These are phyloP conservation scores for Phytophthora fragariaefolia DNA, from an alignment of 352 stramenopile species.

Conservation along the genomic window DNA sequence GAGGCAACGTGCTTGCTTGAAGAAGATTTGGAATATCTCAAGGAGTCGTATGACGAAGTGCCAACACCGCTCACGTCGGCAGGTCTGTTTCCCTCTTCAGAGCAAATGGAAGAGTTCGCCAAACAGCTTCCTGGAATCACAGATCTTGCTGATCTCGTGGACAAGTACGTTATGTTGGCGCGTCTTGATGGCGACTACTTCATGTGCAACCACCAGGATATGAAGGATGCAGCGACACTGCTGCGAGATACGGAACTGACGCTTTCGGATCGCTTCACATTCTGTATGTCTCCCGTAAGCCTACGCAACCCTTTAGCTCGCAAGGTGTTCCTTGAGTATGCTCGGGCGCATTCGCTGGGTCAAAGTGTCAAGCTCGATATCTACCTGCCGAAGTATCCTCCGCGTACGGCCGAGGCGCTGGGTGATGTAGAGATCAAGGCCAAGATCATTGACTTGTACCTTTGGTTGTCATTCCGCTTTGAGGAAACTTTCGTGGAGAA, in stretches of 20 bases:
- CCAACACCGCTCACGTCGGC: conserved; percentile 79
- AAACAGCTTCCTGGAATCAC: conserved; percentile 77
- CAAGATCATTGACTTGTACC: conserved; percentile 94
- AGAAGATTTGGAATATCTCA: conserved; percentile 86
- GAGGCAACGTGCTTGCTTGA: conserved; percentile 86
- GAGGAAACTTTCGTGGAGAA: conserved; percentile 85
- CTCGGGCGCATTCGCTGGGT: conserved; percentile 67
- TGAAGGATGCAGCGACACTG: conserved; percentile 74
- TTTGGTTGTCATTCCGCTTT: conserved; percentile 95
- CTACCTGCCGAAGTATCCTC: conserved; percentile 66
- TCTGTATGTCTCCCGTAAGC: conserved; percentile 91
- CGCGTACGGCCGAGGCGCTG: conserved; percentile 88
- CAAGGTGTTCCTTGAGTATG: conserved; percentile 88
- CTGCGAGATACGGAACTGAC: conserved; percentile 74
- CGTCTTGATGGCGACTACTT: conserved; percentile 93
- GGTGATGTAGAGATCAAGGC: conserved; percentile 91
- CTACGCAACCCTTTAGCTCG: conserved; percentile 78
- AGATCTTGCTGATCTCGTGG: conserved; percentile 73
- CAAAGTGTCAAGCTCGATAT: conserved; percentile 87
- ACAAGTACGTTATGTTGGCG: conserved; percentile 88
- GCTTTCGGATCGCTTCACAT: conserved; percentile 84
- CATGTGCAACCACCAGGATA: conserved; percentile 87
- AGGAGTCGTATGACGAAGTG: conserved; percentile 77
- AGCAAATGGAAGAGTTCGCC: conserved; percentile 90
- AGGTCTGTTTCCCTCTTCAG: conserved; percentile 90